Percentiles rank a stretch among this genome's conserved stretches.
phyloP scores from a whole-genome alignment of 2,329 filamentous ascomycete species.

The Emergomyces pasteurianus region DNA sequence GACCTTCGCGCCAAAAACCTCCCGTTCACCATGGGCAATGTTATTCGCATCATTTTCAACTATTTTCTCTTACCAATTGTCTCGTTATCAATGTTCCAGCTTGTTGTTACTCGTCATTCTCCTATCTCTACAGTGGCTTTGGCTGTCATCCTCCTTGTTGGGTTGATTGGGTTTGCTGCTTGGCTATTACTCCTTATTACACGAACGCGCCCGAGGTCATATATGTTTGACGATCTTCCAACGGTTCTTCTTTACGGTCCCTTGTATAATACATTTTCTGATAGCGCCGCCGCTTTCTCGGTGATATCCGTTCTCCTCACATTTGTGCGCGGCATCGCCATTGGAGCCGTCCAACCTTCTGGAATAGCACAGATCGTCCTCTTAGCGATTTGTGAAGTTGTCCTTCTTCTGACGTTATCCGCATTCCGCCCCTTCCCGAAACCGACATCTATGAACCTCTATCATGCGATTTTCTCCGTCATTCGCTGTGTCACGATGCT shows the following conservation, averaged over 20 bases:
- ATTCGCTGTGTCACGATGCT: constrained; percentile 66
- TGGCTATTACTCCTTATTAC: constrained; percentile 77
- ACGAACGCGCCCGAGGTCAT: constrained; percentile 66
- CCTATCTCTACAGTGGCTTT: constrained; percentile 60
- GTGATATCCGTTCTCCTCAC: constrained; percentile 76
- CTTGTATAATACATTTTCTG: constrained; percentile 93
- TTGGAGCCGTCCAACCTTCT: constrained; percentile 84
- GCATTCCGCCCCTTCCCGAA: constrained; percentile 84
- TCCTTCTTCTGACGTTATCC: constrained; percentile 73
- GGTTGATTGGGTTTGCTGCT: constrained; percentile 59
- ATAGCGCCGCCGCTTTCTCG: constrained; percentile 82
- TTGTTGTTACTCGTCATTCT: constrained; percentile 61
- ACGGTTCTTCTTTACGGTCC: constrained; percentile 85
- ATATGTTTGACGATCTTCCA: constrained; percentile 84
- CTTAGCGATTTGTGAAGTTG: constrained; percentile 86
- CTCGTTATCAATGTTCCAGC: constrained; percentile 78
- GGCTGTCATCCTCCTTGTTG: constrained; percentile 60
- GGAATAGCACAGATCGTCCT: constrained; percentile 89
- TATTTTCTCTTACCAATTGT: constrained; percentile 84
- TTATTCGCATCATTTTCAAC: constrained; percentile 80
- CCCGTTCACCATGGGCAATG: constrained; percentile 69
- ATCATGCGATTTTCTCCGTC: constrained; percentile 72
- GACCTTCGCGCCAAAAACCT: constrained; percentile 85
- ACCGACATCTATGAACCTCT: constrained; percentile 93
- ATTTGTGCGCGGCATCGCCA: constrained; percentile 73